Conservation (phyloP, 306 rosid species). For the Vigna unguiculata region DNA sequence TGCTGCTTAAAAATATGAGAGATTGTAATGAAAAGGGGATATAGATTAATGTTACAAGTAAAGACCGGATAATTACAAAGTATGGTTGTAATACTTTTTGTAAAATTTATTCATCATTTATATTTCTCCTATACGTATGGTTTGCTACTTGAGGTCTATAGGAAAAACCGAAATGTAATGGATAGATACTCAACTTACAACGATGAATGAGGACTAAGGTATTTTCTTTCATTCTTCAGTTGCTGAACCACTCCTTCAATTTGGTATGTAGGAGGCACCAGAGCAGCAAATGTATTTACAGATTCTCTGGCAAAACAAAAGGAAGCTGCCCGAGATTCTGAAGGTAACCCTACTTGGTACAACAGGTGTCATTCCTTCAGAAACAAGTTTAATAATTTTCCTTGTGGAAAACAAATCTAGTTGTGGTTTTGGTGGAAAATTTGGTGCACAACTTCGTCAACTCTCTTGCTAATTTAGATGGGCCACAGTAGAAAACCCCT, state of each 20-base stretch:
- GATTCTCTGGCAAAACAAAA: slow-evolving; percentile 39
- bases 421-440: slow-evolving; percentile 79
- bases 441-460: slow-evolving; percentile 73
- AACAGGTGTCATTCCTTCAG: slow-evolving; percentile 14
- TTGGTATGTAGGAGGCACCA: slow-evolving; percentile 21
- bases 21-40: background rate
- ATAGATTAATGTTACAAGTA: background rate
- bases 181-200: slow-evolving; percentile 10
- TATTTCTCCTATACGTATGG: slow-evolving; percentile 10
- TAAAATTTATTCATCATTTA: slow-evolving; percentile 6
- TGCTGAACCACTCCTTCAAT: slow-evolving; percentile 32
- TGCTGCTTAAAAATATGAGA: background rate
- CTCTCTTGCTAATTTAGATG: slow-evolving; percentile 70
- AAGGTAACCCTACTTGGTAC: slow-evolving; percentile 39
- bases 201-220: slow-evolving; percentile 28
- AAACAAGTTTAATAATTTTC: slow-evolving; percentile 60
- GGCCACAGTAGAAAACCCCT: slow-evolving; percentile 93
- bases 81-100: background rate
- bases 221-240: slow-evolving; percentile 39
- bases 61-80: slow-evolving; percentile 2
- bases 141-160: slow-evolving; percentile 11
- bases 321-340: slow-evolving; percentile 33
- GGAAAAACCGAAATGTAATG: slow-evolving; percentile 15
- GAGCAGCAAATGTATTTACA: slow-evolving; percentile 38
- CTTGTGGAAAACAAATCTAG: slow-evolving; percentile 84